Evolutionary conservation across 2,329 filamentous ascomycete species (phyloP).

Genomic region (Diplocarpon mali): DNA sequence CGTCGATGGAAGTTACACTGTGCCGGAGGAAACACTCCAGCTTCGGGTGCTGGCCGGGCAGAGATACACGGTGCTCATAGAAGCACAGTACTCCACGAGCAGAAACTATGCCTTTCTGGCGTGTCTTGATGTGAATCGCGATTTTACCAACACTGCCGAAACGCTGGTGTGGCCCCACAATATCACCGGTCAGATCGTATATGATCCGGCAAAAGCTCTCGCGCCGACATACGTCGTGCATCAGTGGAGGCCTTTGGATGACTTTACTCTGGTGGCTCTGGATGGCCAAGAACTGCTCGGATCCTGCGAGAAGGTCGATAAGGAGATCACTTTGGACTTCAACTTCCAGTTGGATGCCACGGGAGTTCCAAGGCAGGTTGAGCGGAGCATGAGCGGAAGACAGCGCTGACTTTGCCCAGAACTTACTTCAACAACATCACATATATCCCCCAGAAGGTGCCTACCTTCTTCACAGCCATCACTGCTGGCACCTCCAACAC

Average conservation of each 20-base stretch:
- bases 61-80: slow-evolving; percentile 34
- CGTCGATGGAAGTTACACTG: slow-evolving; percentile 34
- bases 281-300: slow-evolving; percentile 8
- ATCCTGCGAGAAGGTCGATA: slow-evolving; percentile 3
- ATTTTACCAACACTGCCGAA: slow-evolving; percentile 33
- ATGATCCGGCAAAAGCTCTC: slow-evolving; percentile 35
- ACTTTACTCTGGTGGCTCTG: slow-evolving; percentile 55
- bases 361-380: slow-evolving; percentile 12
- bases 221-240: slow-evolving; percentile 43
- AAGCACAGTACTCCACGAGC: slow-evolving; percentile 30
- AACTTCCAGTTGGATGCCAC: slow-evolving; percentile 11
- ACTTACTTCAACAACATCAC: slow-evolving; percentile 65
- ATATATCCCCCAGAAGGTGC: slow-evolving; percentile 65
- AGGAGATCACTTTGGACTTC: slow-evolving; percentile 13
- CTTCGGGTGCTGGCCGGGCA: slow-evolving; percentile 36
- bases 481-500: slow-evolving; percentile 36
- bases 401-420: slow-evolving; percentile 2
- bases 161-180: slow-evolving; percentile 38
- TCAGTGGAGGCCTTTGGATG: slow-evolving; percentile 55
- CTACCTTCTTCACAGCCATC: slow-evolving; percentile 67
- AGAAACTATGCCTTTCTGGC: slow-evolving; percentile 17
- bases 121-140: slow-evolving; percentile 34
- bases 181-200: slow-evolving; percentile 48
- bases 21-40: slow-evolving; percentile 28
- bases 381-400: background rate